Conservation (phyloP, 345 rosid genomes). For the Salix purpurea region DNA sequence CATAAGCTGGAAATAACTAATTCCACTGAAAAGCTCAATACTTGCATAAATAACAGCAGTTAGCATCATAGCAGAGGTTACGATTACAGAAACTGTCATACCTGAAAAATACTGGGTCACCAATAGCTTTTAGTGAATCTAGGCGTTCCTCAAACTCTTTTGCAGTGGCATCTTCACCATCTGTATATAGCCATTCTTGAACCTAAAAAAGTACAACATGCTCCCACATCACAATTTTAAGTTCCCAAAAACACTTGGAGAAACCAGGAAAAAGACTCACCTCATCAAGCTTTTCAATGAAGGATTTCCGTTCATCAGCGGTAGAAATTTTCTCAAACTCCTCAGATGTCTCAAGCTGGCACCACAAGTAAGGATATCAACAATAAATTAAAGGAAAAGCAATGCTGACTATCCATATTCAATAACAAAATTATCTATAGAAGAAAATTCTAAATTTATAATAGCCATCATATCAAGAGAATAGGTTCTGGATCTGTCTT, state of each 20-base stretch:
- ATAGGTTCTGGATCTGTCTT: background rate
- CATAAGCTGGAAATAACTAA: background rate
- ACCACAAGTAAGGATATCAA: conserved; percentile 6
- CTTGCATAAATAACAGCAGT: background rate
- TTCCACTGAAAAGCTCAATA: background rate
- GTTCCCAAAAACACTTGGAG: background rate
- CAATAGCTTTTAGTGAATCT: conserved; percentile 62
- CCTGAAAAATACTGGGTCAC: conserved; percentile 84
- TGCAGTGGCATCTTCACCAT: conserved; percentile 91
- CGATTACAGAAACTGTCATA: conserved; percentile 14
- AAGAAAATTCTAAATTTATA: background rate
- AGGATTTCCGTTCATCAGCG: conserved; percentile 69
- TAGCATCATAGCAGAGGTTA: background rate
- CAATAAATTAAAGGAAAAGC: background rate
- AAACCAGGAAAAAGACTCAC: conserved; percentile 27
- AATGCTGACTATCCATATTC: background rate
- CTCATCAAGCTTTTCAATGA: conserved; percentile 86
- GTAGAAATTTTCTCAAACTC: conserved; percentile 70
- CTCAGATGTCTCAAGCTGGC: conserved; percentile 72
- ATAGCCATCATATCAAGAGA: background rate
- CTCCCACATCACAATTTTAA: conserved; percentile 2
- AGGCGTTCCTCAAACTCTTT: conserved; percentile 62
- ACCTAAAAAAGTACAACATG: conserved; percentile 45
- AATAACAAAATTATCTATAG: background rate
- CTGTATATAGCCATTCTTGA: conserved; percentile 97